Base-by-base conservation (phyloP, 306 rosid genomes). In the Rubus parviflorus region DNA sequence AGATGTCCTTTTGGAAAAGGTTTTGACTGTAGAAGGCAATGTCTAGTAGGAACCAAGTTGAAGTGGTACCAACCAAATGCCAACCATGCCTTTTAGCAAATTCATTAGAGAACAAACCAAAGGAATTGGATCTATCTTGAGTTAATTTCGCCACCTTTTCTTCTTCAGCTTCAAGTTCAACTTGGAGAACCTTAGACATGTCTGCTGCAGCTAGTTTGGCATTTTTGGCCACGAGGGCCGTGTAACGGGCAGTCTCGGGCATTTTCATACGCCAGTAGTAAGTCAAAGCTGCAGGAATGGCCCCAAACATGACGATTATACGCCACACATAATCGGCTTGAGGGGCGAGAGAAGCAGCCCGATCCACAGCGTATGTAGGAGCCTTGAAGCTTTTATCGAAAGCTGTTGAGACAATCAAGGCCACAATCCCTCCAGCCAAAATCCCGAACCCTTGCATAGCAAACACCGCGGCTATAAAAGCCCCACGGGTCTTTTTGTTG, bases 221-320 rank as follows among this genome's bases (percentile, higher is more conserved):
- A 17, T 94, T 87, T 75, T 73, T 89, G 0, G 94, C 97, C 0
- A 94, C 90, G 1, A 94, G 89, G 12, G 98, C 94, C 0, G 98
- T 94, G 89, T 91, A 94, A 8, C 98, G 96, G 19, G 98, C 97
- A 0, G 98, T 94, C 77, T 94, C 97, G 0, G 96, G 96, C 98
- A 94, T 94, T n/a, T 92, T 90, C 96, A 94, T 94, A 5, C 98
- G 91, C 97, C 96, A 94, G 48, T 94, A 94, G 88, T 86, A 94
- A 2, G 98, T 94, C 14, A 94, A 54, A 0, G 68, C 87, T 0
- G 98, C 98, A 0, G 98, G 98, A 2, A 90, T 3, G 0, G 96
- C 92, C 13, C 98, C 97, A 6, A 90, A 76, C 87, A 94, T 90
- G 8, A 94, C 20, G 51, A 94, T 85, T 0, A 94, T 71, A 20